Base-by-base conservation (phyloP, 768 basidiomycete genomes). In the Panellus pusillus region DNA sequence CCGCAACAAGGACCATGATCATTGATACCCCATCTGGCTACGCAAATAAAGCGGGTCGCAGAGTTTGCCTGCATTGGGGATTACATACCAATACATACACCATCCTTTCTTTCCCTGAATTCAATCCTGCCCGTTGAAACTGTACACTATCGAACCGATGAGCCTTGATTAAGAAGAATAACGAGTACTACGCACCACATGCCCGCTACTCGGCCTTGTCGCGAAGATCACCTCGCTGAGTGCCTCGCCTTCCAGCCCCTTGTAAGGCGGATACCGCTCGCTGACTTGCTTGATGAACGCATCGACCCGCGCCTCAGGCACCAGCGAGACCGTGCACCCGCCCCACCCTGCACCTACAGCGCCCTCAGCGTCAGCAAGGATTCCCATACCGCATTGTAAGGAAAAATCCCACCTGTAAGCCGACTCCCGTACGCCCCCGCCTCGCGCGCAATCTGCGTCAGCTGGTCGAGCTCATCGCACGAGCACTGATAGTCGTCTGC, bases 311-410 rank as follows among this genome's bases (percentile, higher is more conserved):
- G 72, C 68, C 63, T 87, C 86, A 7, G 81, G 77, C 14, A 94
- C 86, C 17, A 94, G 78, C 7, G 89, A 91, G 18, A 94, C 87
- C 0, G 88, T 89, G 63, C 91, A 93, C 6, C 93, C 93, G 35
- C 93, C 93, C 92, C 92, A 96, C 4, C 91, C 92, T 0, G 92
- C 92, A 27, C 90, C 89, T 89, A 55, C 4, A 43, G 27, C 42
- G 24, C 24, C 24, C 24, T 24, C 24, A 2, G 24, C 24, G 24
- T 24, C 24, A 24, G 24, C 24, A 24, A 24, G 24, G 24, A 24
- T 24, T 24, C 24, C 24, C 24, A 24, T 24, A 24, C 24, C 3
- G 24, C 24, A 24, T 24, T 24, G 2, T 24, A 24, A 20, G 15
- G 44, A 43, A 11, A 15, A 42, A 20, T 66, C 73, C 45, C 49